A percentile compares a stretch with the other conserved stretches of the same genome.
Conservation (phyloP, 331 rosid species). For the Quercus lobata region DNA sequence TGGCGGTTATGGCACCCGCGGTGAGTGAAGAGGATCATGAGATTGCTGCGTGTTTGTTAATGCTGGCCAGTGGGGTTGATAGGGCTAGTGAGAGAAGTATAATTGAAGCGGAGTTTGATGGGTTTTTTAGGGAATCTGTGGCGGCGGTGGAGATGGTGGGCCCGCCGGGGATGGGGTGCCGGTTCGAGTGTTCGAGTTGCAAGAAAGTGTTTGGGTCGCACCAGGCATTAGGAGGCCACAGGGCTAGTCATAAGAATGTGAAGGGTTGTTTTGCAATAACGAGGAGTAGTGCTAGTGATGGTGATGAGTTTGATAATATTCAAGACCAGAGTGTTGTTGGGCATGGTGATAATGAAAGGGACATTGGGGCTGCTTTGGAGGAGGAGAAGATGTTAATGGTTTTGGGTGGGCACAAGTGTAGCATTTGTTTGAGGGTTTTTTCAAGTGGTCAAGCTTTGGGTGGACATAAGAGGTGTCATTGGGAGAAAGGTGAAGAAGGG, state of each 20-base stretch:
- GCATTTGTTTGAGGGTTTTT: conserved; percentile 44
- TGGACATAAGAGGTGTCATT: conserved; percentile 56
- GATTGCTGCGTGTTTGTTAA: conserved; percentile 50
- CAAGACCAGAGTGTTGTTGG: background rate
- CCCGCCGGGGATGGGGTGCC: background rate
- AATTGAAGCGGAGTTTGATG: background rate
- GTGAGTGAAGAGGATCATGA: conserved; percentile 51
- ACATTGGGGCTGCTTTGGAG: background rate
- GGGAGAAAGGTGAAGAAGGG: conserved; percentile 38
- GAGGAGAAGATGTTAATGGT: conserved; percentile 15
- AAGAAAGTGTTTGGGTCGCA: conserved; percentile 73
- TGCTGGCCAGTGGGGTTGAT: conserved; percentile 39
- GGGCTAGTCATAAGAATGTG: conserved; percentile 74
- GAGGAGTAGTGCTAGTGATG: conserved; percentile 14
- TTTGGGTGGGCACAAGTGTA: conserved; percentile 43
- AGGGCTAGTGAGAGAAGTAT: background rate
- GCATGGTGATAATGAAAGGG: background rate
- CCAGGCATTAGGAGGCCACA: conserved; percentile 80
- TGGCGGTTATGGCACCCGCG: too few relatives aligned
- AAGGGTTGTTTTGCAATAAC: conserved; percentile 69
- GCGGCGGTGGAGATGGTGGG: background rate
- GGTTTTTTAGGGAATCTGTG: background rate
- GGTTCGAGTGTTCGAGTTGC: conserved; percentile 72
- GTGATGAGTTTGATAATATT: background rate
- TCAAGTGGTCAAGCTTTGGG: conserved; percentile 55